Percentiles rank a stretch among this genome's conserved stretches.
Evolutionary conservation across 225 moss, liverwort and hornwort species (phyloP).

Genomic region (Pseudoscleropodium purum): DNA sequence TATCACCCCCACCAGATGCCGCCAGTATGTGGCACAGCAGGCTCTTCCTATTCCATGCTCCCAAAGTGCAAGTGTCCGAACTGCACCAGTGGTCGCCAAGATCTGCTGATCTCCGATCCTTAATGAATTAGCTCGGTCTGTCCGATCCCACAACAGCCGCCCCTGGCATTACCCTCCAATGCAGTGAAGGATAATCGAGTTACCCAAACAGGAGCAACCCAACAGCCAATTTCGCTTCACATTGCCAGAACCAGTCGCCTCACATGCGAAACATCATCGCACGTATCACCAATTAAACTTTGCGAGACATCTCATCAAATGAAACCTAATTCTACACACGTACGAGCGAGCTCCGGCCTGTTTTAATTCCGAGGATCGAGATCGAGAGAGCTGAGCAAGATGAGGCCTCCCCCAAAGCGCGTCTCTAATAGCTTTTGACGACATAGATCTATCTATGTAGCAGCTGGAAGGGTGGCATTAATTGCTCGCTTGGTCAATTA

Average conservation of each 20-base stretch:
- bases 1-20: neutral
- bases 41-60: neutral
- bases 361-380: neutral
- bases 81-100: too few relatives aligned
- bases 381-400: neutral
- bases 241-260: neutral
- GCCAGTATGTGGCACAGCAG: neutral
- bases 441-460: neutral
- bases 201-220: neutral
- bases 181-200: neutral
- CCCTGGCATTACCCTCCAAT: neutral
- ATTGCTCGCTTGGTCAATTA: neutral
- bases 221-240: neutral
- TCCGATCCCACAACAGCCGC: neutral
- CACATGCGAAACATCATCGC: neutral
- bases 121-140: neutral
- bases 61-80: neutral
- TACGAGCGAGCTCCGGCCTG: neutral
- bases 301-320: neutral
- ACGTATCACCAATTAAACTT: neutral
- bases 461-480: neutral
- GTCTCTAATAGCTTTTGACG: neutral
- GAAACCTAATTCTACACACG: neutral
- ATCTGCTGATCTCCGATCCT: neutral
- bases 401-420: neutral